Evolutionary conservation across 257 asterid genomes (phyloP).

Genomic region (Solanum phureja): DNA sequence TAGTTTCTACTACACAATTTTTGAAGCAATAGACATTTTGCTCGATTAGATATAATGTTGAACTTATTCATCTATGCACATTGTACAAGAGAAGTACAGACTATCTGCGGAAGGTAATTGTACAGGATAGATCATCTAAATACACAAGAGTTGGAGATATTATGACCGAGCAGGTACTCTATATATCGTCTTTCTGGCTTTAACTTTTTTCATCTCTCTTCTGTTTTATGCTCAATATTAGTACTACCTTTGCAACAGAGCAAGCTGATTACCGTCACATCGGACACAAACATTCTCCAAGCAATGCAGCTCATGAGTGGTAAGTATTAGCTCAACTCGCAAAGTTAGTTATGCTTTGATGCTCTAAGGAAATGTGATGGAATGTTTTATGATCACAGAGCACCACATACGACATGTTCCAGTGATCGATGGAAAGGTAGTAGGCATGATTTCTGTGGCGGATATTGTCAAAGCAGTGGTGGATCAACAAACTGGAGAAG

Average conservation of each 20-base stretch:
- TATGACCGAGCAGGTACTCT: constrained; percentile 61
- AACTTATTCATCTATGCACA: not conserved
- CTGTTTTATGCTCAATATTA: not conserved
- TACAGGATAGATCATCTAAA: constrained; percentile 60
- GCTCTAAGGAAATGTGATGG: not conserved
- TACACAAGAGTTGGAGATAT: constrained; percentile 66
- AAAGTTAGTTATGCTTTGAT: not conserved
- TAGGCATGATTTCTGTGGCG: constrained; percentile 62
- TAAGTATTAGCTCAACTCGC: constrained; percentile 1
- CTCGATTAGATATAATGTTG: not conserved
- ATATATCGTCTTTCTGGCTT: not conserved
- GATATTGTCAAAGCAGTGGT: constrained; percentile 71
- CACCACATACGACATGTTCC: constrained; percentile 69
- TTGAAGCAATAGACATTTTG: too few species aligned
- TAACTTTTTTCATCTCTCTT: not conserved
- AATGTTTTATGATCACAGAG: constrained; percentile 25
- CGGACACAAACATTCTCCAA: constrained; percentile 63
- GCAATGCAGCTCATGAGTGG: constrained; percentile 88
- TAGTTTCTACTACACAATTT: too few species aligned
- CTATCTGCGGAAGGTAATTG: constrained; percentile 54
- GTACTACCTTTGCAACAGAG: constrained; percentile 22
- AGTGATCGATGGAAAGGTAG: constrained; percentile 69
- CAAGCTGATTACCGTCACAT: constrained; percentile 49
- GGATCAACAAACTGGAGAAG: constrained; percentile 57
- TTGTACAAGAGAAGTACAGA: constrained; percentile 22